A percentile compares a stretch with the other conserved stretches of the same genome.
phyloP scores from a whole-genome alignment of 192 early-diverging fungal species.

The Podila epicladia region DNA sequence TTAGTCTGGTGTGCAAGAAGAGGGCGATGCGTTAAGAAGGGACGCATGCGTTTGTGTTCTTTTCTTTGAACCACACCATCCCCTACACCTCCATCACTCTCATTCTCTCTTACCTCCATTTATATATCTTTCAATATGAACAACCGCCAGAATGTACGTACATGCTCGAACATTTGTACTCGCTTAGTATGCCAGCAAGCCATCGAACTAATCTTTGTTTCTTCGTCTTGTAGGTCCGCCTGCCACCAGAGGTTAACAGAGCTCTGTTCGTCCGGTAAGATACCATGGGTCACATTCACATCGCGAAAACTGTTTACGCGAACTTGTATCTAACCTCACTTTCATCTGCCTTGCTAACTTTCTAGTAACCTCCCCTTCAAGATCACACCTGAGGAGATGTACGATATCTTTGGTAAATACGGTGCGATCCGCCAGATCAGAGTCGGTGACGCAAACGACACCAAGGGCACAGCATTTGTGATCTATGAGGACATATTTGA shows the following conservation, averaged over 20 bases:
- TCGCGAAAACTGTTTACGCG: background rate
- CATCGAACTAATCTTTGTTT: background rate
- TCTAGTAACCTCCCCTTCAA: constrained; percentile 94
- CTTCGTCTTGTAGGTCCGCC: constrained; percentile 61
- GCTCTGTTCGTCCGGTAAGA: constrained; percentile 86
- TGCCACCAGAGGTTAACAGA: constrained; percentile 95
- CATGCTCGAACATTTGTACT: background rate
- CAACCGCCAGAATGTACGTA: constrained; percentile 30
- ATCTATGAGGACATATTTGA: constrained; percentile 99
- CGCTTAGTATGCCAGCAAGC: background rate
- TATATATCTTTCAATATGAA: constrained; percentile 8
- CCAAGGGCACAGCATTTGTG: constrained; percentile 95
- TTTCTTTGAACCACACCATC: background rate
- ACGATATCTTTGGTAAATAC: constrained; percentile 98
- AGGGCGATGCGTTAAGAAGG: background rate
- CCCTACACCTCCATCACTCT: background rate
- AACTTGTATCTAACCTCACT: background rate
- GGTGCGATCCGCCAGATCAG: constrained; percentile 95
- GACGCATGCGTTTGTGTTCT: background rate
- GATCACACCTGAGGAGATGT: constrained; percentile 96
- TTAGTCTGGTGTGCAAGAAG: background rate
- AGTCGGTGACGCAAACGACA: constrained; percentile 83
- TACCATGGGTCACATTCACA: background rate
- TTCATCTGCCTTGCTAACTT: background rate
- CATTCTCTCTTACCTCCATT: background rate